Base-by-base conservation (phyloP, 768 basidiomycete genomes). In the Hortiboletus flavorubellus region DNA sequence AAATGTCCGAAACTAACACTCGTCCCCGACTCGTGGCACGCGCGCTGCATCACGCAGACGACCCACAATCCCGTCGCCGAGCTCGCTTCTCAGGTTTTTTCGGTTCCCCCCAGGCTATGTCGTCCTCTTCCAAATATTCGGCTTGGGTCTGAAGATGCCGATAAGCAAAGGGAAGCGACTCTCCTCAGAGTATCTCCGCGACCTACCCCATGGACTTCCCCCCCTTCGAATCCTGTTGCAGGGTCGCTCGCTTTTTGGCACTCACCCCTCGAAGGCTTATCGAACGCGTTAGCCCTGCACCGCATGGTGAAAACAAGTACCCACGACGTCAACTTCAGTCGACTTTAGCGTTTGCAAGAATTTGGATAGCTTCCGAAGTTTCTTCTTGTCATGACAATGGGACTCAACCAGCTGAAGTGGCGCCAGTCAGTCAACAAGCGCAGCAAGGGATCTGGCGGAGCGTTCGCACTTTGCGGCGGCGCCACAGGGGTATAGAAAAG, bases 31-130 rank as follows among this genome's bases (percentile, higher is more conserved):
- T 31, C 34, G 8, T 40, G 41, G 37, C 35, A 56, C 26, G 26
- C 26, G 4, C 26, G 5, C 26, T 5, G n/a, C 26, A 15, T 10
- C 23, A 43, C 21, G 21, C 33, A 31, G 30, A 18, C 16, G 21
- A 37, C 44, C 40, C 29, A 34, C 44, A 38, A 43, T 45, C 37
- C 44, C n/a, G 42, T 31, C 31, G 51, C 37, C 43, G 42, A 38
- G 14, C 33, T 41, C 26, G 54, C 18, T 60, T 64, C 43, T 45
- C 56, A 2, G 53, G 21, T 33, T 46, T 66, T 49, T 49, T 46
- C 4, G 35, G 45, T 37, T 54, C 55, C 15, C 64, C 65, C 66
- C 66, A 69, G 5, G 62, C 65, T 65, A 64, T 69, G 51, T 67
- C 55, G 35, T 69, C 62, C 4, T 67, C 65, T 31, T 67, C 67